Percentiles rank a stretch among this genome's conserved stretches.
phyloP scores from a whole-genome alignment of 805 yeast genomes.

The Kodamaea restingae region DNA sequence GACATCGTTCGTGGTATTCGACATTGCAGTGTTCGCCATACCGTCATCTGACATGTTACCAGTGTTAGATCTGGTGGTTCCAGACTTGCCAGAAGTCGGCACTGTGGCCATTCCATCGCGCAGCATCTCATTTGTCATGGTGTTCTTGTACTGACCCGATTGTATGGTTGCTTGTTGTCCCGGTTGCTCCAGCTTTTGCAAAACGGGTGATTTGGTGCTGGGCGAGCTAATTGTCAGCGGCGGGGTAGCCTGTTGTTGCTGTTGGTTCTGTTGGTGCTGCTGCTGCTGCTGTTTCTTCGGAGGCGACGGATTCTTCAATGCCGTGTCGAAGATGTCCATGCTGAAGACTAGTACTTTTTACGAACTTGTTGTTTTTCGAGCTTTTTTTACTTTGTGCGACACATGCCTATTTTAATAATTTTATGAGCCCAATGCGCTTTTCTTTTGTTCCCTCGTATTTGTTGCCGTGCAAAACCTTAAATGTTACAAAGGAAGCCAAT shows the following conservation, averaged over 20 bases:
- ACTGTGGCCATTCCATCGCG: too few relatives aligned
- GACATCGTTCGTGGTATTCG: too few relatives aligned
- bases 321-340: slow-evolving; percentile 26
- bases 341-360: slow-evolving; percentile 1
- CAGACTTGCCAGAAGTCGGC: too few relatives aligned
- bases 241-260: slow-evolving; percentile 9
- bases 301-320: slow-evolving; percentile 35
- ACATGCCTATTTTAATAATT: neutral
- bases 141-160: neutral
- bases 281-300: slow-evolving; percentile 25
- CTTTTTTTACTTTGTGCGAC: slow-evolving; percentile 2
- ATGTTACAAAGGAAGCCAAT: neutral
- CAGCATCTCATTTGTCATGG: neutral
- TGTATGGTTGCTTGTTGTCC: slow-evolving; percentile 2
- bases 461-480: neutral
- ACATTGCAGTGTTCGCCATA: too few relatives aligned
- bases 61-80: too few relatives aligned
- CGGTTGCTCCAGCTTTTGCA: slow-evolving; percentile 3
- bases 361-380: slow-evolving; percentile 3
- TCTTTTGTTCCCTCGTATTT: slow-evolving; percentile 2
- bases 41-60: too few relatives aligned
- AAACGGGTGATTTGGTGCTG: slow-evolving; percentile 5
- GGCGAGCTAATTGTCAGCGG: slow-evolving; percentile 4
- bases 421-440: neutral
- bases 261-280: too few relatives aligned